These are phyloP conservation scores for Chytriomyces sp. DNA, from an alignment of 192 early-diverging fungal genomes.

Conservation along the genomic window DNA sequence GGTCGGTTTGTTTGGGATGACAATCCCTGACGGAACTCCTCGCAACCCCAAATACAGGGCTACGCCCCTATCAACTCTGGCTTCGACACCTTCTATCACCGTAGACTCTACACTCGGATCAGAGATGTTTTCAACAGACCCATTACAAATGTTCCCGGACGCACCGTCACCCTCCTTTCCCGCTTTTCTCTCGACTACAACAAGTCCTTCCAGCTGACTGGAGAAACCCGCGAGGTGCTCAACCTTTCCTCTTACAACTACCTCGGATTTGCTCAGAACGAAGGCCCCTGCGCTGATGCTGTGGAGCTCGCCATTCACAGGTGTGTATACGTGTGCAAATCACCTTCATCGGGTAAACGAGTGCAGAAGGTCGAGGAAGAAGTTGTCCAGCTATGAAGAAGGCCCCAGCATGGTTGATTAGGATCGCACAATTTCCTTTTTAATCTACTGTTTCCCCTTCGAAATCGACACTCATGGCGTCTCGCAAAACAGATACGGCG, in stretches of 20 bases:
- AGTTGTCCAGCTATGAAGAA: no score
- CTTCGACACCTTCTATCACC: conserved; percentile 95
- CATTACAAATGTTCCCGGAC: conserved; percentile 88
- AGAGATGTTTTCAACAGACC: conserved; percentile 94
- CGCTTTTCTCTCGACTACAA: conserved; percentile 82
- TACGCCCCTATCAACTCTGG: conserved; percentile 93
- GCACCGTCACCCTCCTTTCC: conserved; percentile 82
- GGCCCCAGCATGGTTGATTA: no score
- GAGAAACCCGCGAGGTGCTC: conserved; percentile 75
- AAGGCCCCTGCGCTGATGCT: conserved; percentile 92
- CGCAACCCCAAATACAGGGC: conserved; percentile 62
- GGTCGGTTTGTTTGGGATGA: no score
- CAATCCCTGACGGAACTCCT: not conserved
- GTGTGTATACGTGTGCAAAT: conserved; percentile 29
- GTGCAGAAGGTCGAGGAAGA: no score
- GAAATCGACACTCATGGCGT: no score
- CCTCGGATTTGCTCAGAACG: conserved; percentile 90
- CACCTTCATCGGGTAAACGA: no score
- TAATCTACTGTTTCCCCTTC: no score
- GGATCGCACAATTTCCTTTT: no score
- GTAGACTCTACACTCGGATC: conserved; percentile 84
- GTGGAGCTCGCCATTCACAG: conserved; percentile 76
- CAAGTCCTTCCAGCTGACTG: conserved; percentile 82
- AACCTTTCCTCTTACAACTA: conserved; percentile 98
- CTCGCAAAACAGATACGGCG: conserved; percentile 53